These are phyloP conservation scores for Choiromyces venosus DNA, from an alignment of 495 filamentous ascomycete genomes.

Conservation along the genomic window DNA sequence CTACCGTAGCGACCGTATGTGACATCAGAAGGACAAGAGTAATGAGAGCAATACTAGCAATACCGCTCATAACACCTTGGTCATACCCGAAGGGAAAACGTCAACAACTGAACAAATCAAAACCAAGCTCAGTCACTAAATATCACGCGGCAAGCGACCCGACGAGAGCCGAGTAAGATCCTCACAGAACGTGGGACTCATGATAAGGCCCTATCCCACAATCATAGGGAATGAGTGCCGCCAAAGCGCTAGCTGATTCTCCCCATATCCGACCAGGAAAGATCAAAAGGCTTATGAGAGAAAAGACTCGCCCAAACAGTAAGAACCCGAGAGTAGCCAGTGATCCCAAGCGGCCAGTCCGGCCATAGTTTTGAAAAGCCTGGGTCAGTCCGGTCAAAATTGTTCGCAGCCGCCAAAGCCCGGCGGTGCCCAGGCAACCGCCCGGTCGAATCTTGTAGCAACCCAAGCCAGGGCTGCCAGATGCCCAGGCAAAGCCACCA, in stretches of 20 bases:
- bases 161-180: slow-evolving; percentile 48
- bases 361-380: too few species aligned
- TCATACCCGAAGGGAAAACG: slow-evolving; percentile 54
- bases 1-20: not conserved
- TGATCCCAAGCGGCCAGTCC: too few species aligned
- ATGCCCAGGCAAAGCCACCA: too few species aligned
- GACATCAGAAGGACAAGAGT: not conserved
- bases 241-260: not conserved
- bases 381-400: too few species aligned
- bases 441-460: too few species aligned
- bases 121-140: not conserved
- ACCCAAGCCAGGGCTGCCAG: too few species aligned
- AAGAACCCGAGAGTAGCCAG: slow-evolving; percentile 42
- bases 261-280: not conserved
- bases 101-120: not conserved
- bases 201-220: not conserved
- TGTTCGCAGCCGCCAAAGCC: too few species aligned
- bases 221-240: not conserved
- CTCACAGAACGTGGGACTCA: not conserved
- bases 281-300: not conserved
- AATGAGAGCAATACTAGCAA: slow-evolving; percentile 29
- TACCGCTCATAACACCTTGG: slow-evolving; percentile 50
- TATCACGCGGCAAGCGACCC: not conserved
- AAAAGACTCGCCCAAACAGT: not conserved
- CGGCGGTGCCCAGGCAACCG: too few species aligned